Conservation (phyloP, 2,329 filamentous ascomycete species). For the Phialophora expanda region DNA sequence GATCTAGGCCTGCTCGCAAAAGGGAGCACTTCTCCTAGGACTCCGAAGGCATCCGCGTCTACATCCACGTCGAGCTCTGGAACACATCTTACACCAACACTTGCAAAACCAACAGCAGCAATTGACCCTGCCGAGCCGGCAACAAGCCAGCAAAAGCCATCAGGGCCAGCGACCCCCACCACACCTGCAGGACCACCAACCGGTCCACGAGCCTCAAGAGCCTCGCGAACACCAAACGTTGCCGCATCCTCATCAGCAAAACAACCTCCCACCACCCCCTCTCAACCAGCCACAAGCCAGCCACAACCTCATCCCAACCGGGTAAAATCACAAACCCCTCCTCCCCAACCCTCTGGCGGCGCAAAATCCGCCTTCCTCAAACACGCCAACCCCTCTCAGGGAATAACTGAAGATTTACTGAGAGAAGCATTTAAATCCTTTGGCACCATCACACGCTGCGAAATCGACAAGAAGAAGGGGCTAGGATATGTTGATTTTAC, state of each 20-base stretch:
- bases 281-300: constrained; percentile 15
- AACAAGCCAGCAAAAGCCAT: constrained; percentile 41
- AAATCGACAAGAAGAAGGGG: constrained; percentile 93
- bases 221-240: constrained; percentile 29
- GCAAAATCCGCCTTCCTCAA: constrained; percentile 76
- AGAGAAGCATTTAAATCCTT: constrained; percentile 75
- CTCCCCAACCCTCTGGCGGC: constrained; percentile 49
- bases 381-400: constrained; percentile 85
- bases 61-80: constrained; percentile 31
- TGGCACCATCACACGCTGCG: constrained; percentile 76
- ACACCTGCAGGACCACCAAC: constrained; percentile 35
- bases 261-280: constrained; percentile 17
- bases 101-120: constrained; percentile 35
- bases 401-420: constrained; percentile 81
- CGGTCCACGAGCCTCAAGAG: constrained; percentile 36
- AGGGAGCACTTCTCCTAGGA: constrained; percentile 33
- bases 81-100: constrained; percentile 41
- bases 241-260: constrained; percentile 23
- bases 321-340: constrained; percentile 36
- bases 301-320: constrained; percentile 8
- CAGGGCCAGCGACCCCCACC: constrained; percentile 41
- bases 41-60: constrained; percentile 18
- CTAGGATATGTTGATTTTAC: constrained; percentile 93
- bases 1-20: constrained; percentile 60
- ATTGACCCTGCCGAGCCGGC: constrained; percentile 41